Evolutionary conservation across 1,284 basidiomycete species (phyloP).

Genomic region (Porogramme epimiltina): DNA sequence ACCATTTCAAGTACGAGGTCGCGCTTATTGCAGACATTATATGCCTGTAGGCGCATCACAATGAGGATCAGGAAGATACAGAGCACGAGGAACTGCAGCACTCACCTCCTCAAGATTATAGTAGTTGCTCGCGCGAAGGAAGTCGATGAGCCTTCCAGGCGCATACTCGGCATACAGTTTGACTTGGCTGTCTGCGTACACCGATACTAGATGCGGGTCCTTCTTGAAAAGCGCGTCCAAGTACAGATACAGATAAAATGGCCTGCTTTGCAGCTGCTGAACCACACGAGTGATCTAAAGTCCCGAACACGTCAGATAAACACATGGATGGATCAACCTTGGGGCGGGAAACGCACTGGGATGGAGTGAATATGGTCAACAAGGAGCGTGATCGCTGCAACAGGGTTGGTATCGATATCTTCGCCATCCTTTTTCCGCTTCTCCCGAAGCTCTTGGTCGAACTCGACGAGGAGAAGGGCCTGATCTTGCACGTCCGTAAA

Average conservation of each 20-base stretch:
- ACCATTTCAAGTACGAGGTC: constrained; percentile 97
- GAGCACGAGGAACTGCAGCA: neutral
- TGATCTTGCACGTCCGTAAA: constrained; percentile 96
- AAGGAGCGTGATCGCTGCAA: constrained; percentile 82
- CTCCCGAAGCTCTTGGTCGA: constrained; percentile 86
- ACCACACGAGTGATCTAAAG: constrained; percentile 90
- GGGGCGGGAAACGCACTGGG: constrained; percentile 60
- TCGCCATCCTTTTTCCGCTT: constrained; percentile 49
- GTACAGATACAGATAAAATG: constrained; percentile 90
- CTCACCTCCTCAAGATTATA: constrained; percentile 87
- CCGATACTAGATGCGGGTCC: constrained; percentile 80
- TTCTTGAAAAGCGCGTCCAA: constrained; percentile 89
- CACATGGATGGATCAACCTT: too few species aligned
- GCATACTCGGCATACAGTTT: constrained; percentile 92
- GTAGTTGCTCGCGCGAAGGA: constrained; percentile 88
- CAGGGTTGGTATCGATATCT: constrained; percentile 41
- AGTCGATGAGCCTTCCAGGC: constrained; percentile 80
- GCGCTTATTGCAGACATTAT: constrained; percentile 79
- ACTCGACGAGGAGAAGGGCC: constrained; percentile 89
- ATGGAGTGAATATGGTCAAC: constrained; percentile 97
- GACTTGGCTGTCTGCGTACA: constrained; percentile 85
- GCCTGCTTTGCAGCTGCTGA: constrained; percentile 77
- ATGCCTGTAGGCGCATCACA: constrained; percentile 75
- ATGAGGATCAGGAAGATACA: neutral
- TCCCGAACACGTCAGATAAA: too few species aligned